Evolutionary conservation across 108 stramenopile genomes (phyloP).

Genomic region (Skeletonema potamos): DNA sequence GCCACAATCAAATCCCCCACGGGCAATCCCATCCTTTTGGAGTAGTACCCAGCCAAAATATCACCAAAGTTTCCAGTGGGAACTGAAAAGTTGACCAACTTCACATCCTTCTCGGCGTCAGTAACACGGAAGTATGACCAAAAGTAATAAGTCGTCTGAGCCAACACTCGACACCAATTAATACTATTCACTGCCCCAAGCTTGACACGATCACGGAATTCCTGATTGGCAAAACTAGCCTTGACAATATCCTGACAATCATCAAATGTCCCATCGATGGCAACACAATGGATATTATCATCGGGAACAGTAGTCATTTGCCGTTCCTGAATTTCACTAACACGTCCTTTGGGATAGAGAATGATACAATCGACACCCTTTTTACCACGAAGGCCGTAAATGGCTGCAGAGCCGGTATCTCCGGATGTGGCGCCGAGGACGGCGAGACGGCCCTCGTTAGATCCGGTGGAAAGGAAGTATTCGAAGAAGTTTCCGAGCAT

Average conservation of each 20-base stretch:
- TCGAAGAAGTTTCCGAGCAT: conserved; percentile 99
- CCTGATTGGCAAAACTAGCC: conserved; percentile 88
- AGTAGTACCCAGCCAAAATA: conserved; percentile 97
- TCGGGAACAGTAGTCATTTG: conserved; percentile 99
- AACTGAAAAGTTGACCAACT: conserved; percentile 85
- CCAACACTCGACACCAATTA: conserved; percentile 98
- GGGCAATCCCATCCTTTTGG: conserved; percentile 97
- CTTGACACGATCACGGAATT: conserved; percentile 86
- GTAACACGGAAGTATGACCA: conserved; percentile 95
- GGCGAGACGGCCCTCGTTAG: conserved; percentile 85
- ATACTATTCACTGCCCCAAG: conserved; percentile 99
- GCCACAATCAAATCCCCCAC: conserved; percentile 94
- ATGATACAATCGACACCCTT: conserved; percentile 97
- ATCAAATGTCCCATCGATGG: conserved; percentile 95
- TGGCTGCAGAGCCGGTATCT: conserved; percentile 96
- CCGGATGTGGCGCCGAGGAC: conserved; percentile 95
- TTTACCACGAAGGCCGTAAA: conserved; percentile 97
- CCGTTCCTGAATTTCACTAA: conserved; percentile 93
- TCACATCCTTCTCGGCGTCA: conserved; percentile 54
- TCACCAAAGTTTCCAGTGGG: conserved; percentile 99
- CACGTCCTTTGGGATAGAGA: conserved; percentile 95
- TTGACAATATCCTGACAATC: conserved; percentile 99
- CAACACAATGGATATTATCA: conserved; percentile 95
- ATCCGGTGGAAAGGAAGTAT: conserved; percentile 93
- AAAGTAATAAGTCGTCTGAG: conserved; percentile 99